Conservation (phyloP, 176 grass and related monocot genomes). For the Musa troglodytarum region DNA sequence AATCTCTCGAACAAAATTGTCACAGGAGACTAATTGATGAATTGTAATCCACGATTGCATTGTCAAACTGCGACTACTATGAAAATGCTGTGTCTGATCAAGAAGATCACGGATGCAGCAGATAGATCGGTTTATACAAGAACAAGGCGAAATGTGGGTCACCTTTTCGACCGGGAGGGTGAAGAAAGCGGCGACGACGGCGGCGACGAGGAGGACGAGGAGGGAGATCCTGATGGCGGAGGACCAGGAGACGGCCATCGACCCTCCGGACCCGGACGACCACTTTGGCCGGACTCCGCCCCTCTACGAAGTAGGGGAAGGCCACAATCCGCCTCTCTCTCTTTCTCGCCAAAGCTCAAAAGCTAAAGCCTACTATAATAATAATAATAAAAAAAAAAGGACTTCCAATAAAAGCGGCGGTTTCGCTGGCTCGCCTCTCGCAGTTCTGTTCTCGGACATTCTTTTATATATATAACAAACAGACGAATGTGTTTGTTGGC, state of each 20-base stretch:
- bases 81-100: no score
- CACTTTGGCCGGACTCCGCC: neutral
- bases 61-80: neutral
- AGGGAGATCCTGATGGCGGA: conserved; percentile 58
- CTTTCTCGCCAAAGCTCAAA: no score
- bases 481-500: no score
- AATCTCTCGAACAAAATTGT: neutral
- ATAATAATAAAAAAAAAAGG: no score
- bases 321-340: neutral
- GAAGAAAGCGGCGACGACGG: conserved; percentile 52
- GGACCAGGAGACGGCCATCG: conserved; percentile 81
- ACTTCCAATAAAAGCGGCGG: neutral
- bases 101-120: no score
- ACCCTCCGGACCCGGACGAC: conserved; percentile 20
- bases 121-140: no score
- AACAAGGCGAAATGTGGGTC: neutral
- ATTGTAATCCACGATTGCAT: neutral
- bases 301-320: neutral
- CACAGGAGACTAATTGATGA: neutral
- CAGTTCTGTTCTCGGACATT: no score
- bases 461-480: no score
- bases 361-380: neutral
- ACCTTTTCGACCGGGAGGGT: conserved; percentile 95
- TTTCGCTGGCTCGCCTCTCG: neutral
- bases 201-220: conserved; percentile 43